Evolutionary conservation across 129 eudicot genomes (phyloP), one percentile per base, ranked within the genome.

Genomic region (Ambrosia trifida): DNA sequence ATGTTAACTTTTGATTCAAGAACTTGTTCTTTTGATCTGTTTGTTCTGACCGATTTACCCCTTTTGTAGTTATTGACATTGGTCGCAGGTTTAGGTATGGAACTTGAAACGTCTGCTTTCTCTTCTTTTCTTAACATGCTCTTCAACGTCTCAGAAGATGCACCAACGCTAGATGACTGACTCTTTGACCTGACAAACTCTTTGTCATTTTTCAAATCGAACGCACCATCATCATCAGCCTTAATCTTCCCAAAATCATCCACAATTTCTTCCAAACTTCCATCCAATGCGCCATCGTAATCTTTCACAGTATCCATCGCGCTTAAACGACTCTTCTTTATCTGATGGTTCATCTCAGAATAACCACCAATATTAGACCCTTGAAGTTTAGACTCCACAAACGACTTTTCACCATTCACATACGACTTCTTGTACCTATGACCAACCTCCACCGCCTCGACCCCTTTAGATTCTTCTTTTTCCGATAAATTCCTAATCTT

Each of bases 41-140:
- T 78, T 18, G 96, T 93, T 80, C 98, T 78, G 47, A 93, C 98
- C 14, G 98, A 93, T 81, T 89, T 93, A 58, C 89, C 96, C 72
- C 67, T 85, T 44, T 77, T 66, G 70, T 83, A 75, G 78, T 65
- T 61, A 69, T 81, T 91, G 52, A 68, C 74, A 64, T 44, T 5
- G 13, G 64, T n/a, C 13, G 79, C 30, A 16, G 91, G 72, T 82
- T 81, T 85, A 30, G 17, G 50, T 70, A 77, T 84, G 32, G 45
- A 59, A 14, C 63, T 72, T n/a, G 71, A 33, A 58, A 74, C 63
- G 40, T 72, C 80, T 8, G 57, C 45, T 36, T 64, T 59, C 53
- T 78, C 83, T 52, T 74, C 85, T 70, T 61, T 73, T 19, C 70
- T 54, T 7, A 73, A 75, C 16, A 8, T 52, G n/a, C 66, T 4